Base-by-base conservation (phyloP, 208 protist species). In the Herpetomonas tarakana region DNA sequence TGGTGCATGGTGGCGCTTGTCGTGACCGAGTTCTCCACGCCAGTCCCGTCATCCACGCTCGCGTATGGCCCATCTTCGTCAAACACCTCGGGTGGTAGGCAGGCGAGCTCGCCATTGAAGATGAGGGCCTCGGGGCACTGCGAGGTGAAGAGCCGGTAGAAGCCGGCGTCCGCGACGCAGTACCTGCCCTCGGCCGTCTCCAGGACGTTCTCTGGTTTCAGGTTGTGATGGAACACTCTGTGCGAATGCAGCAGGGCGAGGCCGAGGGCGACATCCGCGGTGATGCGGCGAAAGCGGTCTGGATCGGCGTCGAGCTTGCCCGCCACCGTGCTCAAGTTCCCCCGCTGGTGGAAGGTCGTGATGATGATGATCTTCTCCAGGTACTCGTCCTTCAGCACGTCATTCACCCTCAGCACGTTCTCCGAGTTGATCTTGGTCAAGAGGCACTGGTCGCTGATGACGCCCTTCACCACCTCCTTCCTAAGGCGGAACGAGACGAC, bases 141-240 rank as follows among this genome's bases (percentile, higher is more conserved):
- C 24, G 76, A 71, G 50, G 78, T 70, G 54, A 94, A 94, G 30
- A 94, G 70, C 9, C 67, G 53, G 28, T 73, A 82, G 58, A 91
- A 88, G 18, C 82, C 88, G 19, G 83, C 76, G 58, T 94, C 88
- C 1, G 84, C 58, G 47, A 94, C 62, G 63, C 88, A 92, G 31
- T 66, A 81, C 28, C 62, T 68, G 12, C 72, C 75, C 27, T 81
- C 67, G 7, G 56, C 53, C 18, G 39, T 85, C 22, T 86, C 68
- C 26, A 94, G 68, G 11, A 94, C 74, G 54, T 94, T 94, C 31
- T 88, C 80, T 4, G 87, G 67, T 63, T 91, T 91, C 30, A 94
- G 49, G 38, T 94, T 92, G 55, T 91, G 75, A 68, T 94, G 88
- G 41, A 85, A 88, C 19, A 94, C 74, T 14, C 80, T 63, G 68